These are phyloP conservation scores for Wallemia mellicola DNA, from an alignment of 1,284 basidiomycete species.

Conservation along the genomic window DNA sequence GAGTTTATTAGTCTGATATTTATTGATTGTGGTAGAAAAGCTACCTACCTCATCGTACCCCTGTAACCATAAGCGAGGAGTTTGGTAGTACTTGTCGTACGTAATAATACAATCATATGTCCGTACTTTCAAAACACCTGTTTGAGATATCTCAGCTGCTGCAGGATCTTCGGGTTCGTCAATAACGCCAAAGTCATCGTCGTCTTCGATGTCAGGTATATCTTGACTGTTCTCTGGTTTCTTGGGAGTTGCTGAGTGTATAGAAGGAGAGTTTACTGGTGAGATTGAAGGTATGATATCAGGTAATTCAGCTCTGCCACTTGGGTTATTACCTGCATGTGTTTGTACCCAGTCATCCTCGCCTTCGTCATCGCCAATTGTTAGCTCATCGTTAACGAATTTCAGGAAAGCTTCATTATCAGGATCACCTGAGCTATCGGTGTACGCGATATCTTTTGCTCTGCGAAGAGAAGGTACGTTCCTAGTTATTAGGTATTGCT, in stretches of 20 bases:
- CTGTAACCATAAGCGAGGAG: slow-evolving; percentile 74
- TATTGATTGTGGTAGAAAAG: slow-evolving; percentile 1
- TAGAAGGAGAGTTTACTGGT: not conserved
- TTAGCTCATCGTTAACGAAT: slow-evolving; percentile 17
- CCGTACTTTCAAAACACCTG: slow-evolving; percentile 70
- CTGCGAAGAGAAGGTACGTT: slow-evolving; percentile 76
- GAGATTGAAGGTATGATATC: slow-evolving; percentile 19
- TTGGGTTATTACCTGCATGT: slow-evolving; percentile 25
- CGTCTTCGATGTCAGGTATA: slow-evolving; percentile 69
- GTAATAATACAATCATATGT: slow-evolving; percentile 99
- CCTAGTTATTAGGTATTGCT: slow-evolving; percentile 80
- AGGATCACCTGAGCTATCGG: slow-evolving; percentile 49
- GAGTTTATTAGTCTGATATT: not conserved
- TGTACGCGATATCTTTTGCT: slow-evolving; percentile 69
- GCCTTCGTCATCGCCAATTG: slow-evolving; percentile 13
- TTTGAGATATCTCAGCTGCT: slow-evolving; percentile 25
- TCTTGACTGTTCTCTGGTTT: slow-evolving; percentile 34
- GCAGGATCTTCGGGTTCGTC: slow-evolving; percentile 48
- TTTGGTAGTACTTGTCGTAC: slow-evolving; percentile 97
- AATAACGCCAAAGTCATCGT: slow-evolving; percentile 25
- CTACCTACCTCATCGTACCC: slow-evolving; percentile 63
- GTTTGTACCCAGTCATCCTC: slow-evolving; percentile 50
- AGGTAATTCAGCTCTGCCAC: slow-evolving; percentile 47
- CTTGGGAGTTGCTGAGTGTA: slow-evolving; percentile 2
- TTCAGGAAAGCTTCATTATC: slow-evolving; percentile 60